These are phyloP conservation scores for Colletotrichum spaethianum DNA, from an alignment of 2,329 filamentous ascomycete genomes.

Conservation along the genomic window DNA sequence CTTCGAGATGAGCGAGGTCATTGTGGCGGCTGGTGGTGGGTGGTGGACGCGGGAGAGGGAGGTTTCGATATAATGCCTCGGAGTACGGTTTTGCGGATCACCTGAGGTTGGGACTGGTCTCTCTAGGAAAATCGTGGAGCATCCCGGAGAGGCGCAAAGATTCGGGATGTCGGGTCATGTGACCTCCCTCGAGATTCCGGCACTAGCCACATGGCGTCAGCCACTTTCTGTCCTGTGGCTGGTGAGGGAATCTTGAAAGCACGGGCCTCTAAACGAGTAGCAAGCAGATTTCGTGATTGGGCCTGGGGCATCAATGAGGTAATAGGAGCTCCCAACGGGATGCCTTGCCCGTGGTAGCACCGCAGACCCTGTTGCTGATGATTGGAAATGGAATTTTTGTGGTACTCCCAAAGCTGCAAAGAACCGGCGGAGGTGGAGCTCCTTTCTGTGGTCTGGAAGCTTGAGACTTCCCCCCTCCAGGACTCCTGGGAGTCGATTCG, in stretches of 20 bases:
- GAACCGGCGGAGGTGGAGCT: conserved; percentile 39
- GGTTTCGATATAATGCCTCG: conserved; percentile 41
- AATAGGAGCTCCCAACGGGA: conserved; percentile 22
- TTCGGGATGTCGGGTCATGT: conserved; percentile 39
- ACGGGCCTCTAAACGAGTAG: conserved; percentile 2
- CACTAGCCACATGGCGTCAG: conserved; percentile 3
- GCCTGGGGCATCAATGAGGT: conserved; percentile 29
- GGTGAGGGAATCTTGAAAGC: background rate
- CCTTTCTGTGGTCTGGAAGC: conserved; percentile 21
- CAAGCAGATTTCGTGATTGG: conserved; percentile 24
- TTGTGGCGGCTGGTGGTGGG: conserved; percentile 58
- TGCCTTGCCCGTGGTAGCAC: conserved; percentile 28
- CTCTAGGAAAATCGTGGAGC: conserved; percentile 40
- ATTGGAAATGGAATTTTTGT: conserved; percentile 17
- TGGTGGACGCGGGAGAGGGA: conserved; percentile 45
- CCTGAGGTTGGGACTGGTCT: conserved; percentile 32
- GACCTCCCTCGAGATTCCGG: conserved; percentile 30
- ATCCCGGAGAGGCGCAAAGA: conserved; percentile 40
- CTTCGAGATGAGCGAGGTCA: conserved; percentile 70
- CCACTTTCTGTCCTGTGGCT: background rate
- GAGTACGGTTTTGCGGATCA: conserved; percentile 40
- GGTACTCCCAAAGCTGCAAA: conserved; percentile 26
- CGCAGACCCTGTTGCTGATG: conserved; percentile 23
- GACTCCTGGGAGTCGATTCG: conserved; percentile 20
- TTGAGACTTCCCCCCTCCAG: conserved; percentile 26